Evolutionary conservation across 1,284 basidiomycete genomes (phyloP).

Genomic region (Sanghuangporus weigelae): DNA sequence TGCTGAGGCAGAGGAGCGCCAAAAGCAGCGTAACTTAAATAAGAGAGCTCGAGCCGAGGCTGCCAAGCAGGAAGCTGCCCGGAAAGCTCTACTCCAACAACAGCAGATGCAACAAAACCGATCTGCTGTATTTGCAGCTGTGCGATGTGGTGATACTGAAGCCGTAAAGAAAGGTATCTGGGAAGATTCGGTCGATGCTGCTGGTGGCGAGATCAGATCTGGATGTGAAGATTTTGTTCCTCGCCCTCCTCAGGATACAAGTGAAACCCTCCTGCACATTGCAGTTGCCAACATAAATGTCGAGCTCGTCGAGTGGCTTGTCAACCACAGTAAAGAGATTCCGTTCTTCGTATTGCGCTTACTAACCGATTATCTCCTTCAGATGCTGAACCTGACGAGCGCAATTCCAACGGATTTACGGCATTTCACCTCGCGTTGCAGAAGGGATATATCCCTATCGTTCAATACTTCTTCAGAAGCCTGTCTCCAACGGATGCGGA

Average conservation of each 20-base stretch:
- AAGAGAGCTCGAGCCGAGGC: constrained; percentile 53
- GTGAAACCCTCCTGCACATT: constrained; percentile 66
- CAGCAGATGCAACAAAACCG: constrained; percentile 49
- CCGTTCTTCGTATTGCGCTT: constrained; percentile 22
- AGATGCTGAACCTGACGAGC: constrained; percentile 71
- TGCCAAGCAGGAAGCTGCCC: constrained; percentile 45
- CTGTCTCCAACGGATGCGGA: constrained; percentile 51
- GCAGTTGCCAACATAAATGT: constrained; percentile 47
- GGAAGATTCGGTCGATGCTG: constrained; percentile 64
- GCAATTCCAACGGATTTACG: constrained; percentile 49
- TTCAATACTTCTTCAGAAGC: constrained; percentile 52
- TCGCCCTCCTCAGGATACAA: constrained; percentile 42
- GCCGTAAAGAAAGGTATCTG: constrained; percentile 59
- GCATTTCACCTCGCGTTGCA: constrained; percentile 63
- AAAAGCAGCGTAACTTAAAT: constrained; percentile 45
- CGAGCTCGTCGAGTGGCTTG: constrained; percentile 60
- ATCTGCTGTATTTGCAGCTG: constrained; percentile 57
- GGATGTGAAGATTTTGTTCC: constrained; percentile 51
- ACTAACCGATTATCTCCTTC: constrained; percentile 22
- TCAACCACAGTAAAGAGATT: constrained; percentile 52
- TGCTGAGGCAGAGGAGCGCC: constrained; percentile 48
- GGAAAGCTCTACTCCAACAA: constrained; percentile 40
- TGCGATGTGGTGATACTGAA: constrained; percentile 45
- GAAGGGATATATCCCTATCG: constrained; percentile 41
- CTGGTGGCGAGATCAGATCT: constrained; percentile 58